These are phyloP conservation scores for Allium cepa DNA, from an alignment of 106 monocot species.

Conservation along the genomic window DNA sequence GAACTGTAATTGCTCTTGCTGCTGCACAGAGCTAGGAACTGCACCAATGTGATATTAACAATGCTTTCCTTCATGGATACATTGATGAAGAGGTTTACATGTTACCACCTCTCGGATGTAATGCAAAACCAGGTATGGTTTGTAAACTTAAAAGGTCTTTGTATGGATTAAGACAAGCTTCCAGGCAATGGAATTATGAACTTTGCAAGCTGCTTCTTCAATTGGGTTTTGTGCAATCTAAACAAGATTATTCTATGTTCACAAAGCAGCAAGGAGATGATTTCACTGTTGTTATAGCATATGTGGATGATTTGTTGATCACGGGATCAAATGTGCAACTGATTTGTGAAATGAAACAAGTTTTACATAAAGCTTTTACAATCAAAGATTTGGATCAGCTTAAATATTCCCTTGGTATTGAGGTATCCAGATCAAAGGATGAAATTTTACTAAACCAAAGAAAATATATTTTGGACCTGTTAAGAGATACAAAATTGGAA, in stretches of 20 bases:
- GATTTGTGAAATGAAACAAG: neutral
- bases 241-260: neutral
- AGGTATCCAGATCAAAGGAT: neutral
- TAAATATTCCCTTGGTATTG: neutral
- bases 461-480: neutral
- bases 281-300: neutral
- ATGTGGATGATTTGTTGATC: neutral
- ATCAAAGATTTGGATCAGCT: neutral
- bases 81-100: neutral
- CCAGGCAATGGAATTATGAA: neutral
- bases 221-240: neutral
- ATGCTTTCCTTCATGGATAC: neutral
- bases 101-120: neutral
- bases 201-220: neutral
- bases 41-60: neutral
- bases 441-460: neutral
- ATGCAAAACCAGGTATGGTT: neutral
- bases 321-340: neutral
- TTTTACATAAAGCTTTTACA: neutral
- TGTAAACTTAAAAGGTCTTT: neutral
- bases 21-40: neutral
- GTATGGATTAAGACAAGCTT: neutral
- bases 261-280: neutral
- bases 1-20: neutral
- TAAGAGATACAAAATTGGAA: neutral